Evolutionary conservation across 495 filamentous ascomycete species (phyloP).

Genomic region (Tuber melanosporum): DNA sequence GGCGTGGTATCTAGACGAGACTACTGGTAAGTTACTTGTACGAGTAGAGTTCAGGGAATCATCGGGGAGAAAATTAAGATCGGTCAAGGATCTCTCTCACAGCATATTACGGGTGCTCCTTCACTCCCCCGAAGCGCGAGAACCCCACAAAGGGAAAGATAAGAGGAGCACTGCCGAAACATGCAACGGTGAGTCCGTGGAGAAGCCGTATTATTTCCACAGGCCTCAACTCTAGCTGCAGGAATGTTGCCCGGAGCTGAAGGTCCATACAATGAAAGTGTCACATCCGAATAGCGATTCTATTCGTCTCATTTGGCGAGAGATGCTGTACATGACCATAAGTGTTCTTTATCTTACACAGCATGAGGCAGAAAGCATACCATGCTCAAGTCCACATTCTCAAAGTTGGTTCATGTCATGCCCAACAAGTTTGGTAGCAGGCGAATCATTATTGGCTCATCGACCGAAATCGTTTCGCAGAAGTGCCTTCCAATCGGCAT

Average conservation of each 20-base stretch:
- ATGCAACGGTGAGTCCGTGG: neutral
- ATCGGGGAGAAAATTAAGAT: neutral
- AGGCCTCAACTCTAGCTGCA: conserved; percentile 10
- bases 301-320: conserved; percentile 14
- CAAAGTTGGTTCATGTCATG: neutral
- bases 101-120: neutral
- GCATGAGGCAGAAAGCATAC: neutral
- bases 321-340: neutral
- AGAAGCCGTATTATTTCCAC: conserved; percentile 9
- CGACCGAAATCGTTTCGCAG: neutral
- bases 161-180: neutral
- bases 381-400: neutral
- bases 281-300: neutral
- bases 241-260: conserved; percentile 7
- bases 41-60: neutral
- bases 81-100: neutral
- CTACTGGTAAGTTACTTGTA: neutral
- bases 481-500: neutral
- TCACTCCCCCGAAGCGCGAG: conserved; percentile 6
- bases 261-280: neutral
- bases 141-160: conserved; percentile 2
- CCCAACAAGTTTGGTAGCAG: neutral
- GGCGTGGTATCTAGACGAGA: neutral
- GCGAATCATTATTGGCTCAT: neutral
- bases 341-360: neutral